These are phyloP conservation scores for Camelina hispida DNA, from an alignment of 345 rosid genomes.

Conservation along the genomic window DNA sequence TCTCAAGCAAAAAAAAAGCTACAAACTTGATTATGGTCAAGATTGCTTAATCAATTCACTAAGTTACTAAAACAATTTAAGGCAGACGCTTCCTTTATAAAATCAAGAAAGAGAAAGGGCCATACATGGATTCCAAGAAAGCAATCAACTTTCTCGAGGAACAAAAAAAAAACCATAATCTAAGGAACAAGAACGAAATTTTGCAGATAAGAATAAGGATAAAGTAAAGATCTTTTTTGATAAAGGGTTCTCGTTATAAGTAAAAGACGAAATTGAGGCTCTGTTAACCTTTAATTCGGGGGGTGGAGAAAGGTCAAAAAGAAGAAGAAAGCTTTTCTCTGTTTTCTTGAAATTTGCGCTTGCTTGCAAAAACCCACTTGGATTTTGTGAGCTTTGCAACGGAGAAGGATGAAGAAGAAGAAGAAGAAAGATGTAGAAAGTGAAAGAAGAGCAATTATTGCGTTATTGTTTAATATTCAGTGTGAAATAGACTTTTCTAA, in stretches of 20 bases:
- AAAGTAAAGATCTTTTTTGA: conserved; percentile 9
- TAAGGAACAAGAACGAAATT: conserved; percentile 29
- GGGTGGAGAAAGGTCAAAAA: conserved; percentile 28
- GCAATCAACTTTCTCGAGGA: conserved; percentile 44
- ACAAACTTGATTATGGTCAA: conserved; percentile 18
- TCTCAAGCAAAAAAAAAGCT: conserved; percentile 25
- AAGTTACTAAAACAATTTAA: conserved; percentile 25
- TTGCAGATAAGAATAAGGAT: conserved; percentile 28
- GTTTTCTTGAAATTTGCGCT: conserved; percentile 40
- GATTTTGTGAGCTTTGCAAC: conserved; percentile 35
- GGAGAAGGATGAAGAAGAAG: background rate
- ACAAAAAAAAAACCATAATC: conserved; percentile 39
- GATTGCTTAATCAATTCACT: conserved; percentile 13
- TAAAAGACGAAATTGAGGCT: conserved; percentile 21
- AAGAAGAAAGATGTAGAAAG: conserved; percentile 28
- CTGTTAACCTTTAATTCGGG: conserved; percentile 27
- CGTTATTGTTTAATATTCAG: conserved; percentile 22
- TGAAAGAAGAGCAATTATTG: conserved; percentile 38
- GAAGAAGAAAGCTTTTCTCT: conserved; percentile 35
- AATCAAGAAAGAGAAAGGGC: conserved; percentile 16
- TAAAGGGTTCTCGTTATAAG: conserved; percentile 23
- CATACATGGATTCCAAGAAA: conserved; percentile 40
- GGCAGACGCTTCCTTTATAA: conserved; percentile 11
- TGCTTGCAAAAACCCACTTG: conserved; percentile 13
- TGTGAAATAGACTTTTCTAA: conserved; percentile 45